Evolutionary conservation across 2,329 filamentous ascomycete species (phyloP).

Genomic region (Phialocephala subalpina): DNA sequence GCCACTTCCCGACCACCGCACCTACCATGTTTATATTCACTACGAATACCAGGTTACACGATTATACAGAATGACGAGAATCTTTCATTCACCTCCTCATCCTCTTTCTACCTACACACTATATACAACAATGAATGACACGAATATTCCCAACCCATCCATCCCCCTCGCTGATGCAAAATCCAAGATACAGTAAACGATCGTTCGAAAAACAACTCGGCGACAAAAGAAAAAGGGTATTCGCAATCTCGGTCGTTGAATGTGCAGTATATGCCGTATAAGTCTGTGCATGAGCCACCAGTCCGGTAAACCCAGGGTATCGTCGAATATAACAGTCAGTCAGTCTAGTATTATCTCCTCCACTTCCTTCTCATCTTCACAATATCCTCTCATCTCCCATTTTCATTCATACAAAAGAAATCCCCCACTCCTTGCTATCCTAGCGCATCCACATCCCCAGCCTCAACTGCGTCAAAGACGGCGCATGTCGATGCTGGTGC

Average conservation of each 20-base stretch:
- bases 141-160: background rate
- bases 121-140: slow-evolving; percentile 8
- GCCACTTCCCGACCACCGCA: no score
- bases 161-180: background rate
- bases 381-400: background rate
- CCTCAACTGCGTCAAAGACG: background rate
- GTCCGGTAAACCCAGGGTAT: background rate
- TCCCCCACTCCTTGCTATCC: background rate
- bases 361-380: background rate
- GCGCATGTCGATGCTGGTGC: no score
- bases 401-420: slow-evolving; percentile 11
- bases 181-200: background rate
- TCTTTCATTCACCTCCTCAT: background rate
- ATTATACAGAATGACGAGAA: no score
- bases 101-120: background rate
- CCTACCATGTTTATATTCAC: no score
- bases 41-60: no score
- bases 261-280: background rate
- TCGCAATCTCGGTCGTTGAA: slow-evolving; percentile 5
- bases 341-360: slow-evolving; percentile 4
- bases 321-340: background rate
- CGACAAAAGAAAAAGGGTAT: slow-evolving; percentile 13
- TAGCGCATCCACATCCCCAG: background rate
- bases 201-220: background rate
- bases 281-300: background rate